Evolutionary conservation across 2,329 filamentous ascomycete genomes (phyloP).

Genomic region (Rutstroemia sydowiana): DNA sequence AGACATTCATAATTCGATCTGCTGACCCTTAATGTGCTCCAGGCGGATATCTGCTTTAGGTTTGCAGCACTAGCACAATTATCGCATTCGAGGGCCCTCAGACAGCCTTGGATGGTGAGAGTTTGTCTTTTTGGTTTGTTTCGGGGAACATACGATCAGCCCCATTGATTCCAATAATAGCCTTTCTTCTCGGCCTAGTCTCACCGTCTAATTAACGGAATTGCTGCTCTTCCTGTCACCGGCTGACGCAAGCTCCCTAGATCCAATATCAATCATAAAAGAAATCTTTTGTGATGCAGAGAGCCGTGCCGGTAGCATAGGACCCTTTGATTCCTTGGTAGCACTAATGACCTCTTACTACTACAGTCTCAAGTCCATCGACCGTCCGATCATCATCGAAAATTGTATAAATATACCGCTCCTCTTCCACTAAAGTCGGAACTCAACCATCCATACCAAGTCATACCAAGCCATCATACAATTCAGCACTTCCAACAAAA

Average conservation of each 20-base stretch:
- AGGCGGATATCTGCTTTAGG: conserved; percentile 3
- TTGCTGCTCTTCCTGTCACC: neutral
- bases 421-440: neutral
- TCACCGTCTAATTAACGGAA: neutral
- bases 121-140: neutral
- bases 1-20: neutral
- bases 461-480: neutral
- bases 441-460: neutral
- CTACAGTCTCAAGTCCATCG: neutral
- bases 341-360: too few relatives aligned
- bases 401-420: conserved; percentile 2
- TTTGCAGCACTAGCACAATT: conserved; percentile 1
- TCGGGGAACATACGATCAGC: neutral
- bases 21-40: neutral
- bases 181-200: neutral
- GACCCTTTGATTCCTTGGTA: neutral
- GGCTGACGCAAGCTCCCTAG: conserved; percentile 3
- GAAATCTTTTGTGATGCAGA: neutral
- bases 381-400: neutral
- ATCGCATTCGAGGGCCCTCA: neutral
- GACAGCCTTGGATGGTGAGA: neutral
- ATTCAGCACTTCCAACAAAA: neutral
- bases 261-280: neutral
- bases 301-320: neutral
- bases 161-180: neutral